Percentiles rank a stretch among this genome's conserved stretches.
phyloP scores from a whole-genome alignment of 2,329 filamentous ascomycete species.

The Didymella pinodella region DNA sequence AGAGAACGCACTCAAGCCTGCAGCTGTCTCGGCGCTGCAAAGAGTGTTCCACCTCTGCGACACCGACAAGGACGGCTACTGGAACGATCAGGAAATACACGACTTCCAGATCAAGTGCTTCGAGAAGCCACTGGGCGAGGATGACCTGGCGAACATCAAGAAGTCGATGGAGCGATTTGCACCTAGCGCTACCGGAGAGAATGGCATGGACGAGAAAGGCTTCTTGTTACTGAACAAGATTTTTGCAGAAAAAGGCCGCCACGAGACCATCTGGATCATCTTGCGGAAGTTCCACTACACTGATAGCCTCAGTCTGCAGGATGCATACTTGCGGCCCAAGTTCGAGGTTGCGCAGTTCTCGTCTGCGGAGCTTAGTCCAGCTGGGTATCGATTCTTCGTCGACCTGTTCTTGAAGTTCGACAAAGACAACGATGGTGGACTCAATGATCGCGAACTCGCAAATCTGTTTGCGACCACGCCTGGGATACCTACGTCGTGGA shows the following conservation, averaged over 20 bases:
- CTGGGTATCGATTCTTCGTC: constrained; percentile 96
- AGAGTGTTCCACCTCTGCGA: constrained; percentile 96
- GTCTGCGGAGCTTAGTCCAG: constrained; percentile 91
- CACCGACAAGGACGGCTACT: constrained; percentile 91
- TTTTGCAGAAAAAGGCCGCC: constrained; percentile 95
- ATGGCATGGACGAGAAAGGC: constrained; percentile 79
- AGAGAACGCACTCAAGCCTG: constrained; percentile 83
- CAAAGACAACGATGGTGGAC: constrained; percentile 94
- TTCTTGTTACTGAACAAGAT: constrained; percentile 94
- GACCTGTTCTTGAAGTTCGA: constrained; percentile 95
- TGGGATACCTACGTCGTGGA: constrained; percentile 85
- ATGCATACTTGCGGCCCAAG: constrained; percentile 89
- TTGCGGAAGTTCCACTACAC: constrained; percentile 95
- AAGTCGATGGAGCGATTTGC: constrained; percentile 76
- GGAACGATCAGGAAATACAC: constrained; percentile 89
- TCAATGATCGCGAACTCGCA: constrained; percentile 84
- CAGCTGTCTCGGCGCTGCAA: constrained; percentile 83
- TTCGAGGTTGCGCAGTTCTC: constrained; percentile 93
- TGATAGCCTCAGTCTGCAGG: constrained; percentile 89
- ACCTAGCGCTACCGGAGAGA: constrained; percentile 64
- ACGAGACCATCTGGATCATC: constrained; percentile 99
- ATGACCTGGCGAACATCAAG: constrained; percentile 92
- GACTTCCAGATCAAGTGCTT: constrained; percentile 93
- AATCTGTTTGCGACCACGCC: constrained; percentile 93
- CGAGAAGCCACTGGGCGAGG: constrained; percentile 79